Conservation (phyloP, 75 land plant species). For the Pseudotsuga menziesii region DNA sequence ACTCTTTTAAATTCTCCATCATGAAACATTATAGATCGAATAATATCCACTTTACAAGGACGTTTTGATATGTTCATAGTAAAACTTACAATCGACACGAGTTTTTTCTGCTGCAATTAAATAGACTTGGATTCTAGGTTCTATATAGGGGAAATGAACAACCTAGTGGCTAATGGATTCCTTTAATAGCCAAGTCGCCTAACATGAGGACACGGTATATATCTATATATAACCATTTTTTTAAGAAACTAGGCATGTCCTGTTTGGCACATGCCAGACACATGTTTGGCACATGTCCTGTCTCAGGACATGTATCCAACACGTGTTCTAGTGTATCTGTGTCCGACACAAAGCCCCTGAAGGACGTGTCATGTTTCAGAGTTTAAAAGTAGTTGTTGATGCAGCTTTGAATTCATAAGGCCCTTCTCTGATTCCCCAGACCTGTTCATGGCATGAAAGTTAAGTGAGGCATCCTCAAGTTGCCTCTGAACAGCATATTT, state of each 20-base stretch:
- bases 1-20: not conserved
- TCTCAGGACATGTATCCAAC: no score
- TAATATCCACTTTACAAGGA: not conserved
- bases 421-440: constrained; percentile 80
- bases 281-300: no score
- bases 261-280: no score
- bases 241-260: no score
- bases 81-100: not conserved
- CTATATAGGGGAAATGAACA: constrained; percentile 12
- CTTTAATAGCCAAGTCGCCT: not conserved
- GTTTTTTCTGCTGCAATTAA: not conserved
- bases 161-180: constrained; percentile 33
- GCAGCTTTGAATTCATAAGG: constrained; percentile 91
- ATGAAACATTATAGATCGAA: not conserved
- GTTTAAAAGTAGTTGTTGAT: constrained; percentile 31
- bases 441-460: constrained; percentile 35
- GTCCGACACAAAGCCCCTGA: no score
- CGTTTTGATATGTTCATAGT: not conserved
- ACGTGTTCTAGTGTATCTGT: no score
- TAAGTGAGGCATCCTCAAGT: not conserved
- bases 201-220: no score
- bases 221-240: no score
- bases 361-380: no score
- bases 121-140: not conserved
- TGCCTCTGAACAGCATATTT: not conserved